These are phyloP conservation scores for Anthracocystis walkeri DNA, from an alignment of 1,284 basidiomycete species.

Conservation along the genomic window DNA sequence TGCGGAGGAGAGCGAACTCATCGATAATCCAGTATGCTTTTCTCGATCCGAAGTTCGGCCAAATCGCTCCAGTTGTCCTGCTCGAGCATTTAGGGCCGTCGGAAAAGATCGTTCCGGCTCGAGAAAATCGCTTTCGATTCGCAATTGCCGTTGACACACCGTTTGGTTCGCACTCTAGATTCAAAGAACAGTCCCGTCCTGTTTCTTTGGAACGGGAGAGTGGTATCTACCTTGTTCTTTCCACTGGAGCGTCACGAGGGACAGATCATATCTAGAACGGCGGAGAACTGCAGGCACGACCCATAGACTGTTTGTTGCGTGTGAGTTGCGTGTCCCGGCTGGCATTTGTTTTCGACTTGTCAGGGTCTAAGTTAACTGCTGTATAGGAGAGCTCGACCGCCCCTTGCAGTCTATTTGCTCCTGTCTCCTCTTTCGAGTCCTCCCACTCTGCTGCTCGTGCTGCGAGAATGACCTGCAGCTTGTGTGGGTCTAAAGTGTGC, in stretches of 20 bases:
- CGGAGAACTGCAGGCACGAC: too few species aligned
- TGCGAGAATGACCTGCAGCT: neutral
- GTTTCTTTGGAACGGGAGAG: too few species aligned
- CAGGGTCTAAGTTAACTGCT: neutral
- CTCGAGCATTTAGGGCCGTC: neutral
- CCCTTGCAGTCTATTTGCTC: neutral
- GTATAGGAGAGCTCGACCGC: neutral
- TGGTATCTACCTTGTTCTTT: too few species aligned
- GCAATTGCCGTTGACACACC: too few species aligned
- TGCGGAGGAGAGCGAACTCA: too few species aligned
- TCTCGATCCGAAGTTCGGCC: neutral
- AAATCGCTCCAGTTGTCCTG: too few species aligned
- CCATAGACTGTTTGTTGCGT: too few species aligned
- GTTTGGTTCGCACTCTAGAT: too few species aligned
- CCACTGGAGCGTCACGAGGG: neutral
- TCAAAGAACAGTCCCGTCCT: too few species aligned
- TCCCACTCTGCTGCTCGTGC: neutral
- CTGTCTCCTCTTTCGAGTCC: conserved; percentile 1
- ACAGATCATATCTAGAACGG: neutral
- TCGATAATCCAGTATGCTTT: too few species aligned
- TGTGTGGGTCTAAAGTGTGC: neutral
- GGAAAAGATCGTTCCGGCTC: conserved; percentile 10
- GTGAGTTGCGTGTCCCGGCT: too few species aligned
- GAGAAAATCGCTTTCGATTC: too few species aligned
- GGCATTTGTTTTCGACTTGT: neutral